Base-by-base conservation (phyloP, 73 alveolate species). In the Paramecium bursaria region DNA sequence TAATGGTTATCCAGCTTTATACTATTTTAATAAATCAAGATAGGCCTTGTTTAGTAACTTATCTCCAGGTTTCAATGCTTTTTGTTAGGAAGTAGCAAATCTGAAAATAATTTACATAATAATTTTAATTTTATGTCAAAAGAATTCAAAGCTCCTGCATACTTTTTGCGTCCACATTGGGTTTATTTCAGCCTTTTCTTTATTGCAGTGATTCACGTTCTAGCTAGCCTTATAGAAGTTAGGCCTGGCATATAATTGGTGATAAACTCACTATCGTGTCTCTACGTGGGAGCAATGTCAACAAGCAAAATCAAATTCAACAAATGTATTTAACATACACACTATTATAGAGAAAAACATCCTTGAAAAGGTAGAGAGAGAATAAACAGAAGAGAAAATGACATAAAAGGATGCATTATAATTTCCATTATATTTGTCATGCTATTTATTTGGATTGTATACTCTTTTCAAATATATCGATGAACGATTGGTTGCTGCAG, bases 381-480 rank as follows among this genome's bases (percentile, higher is more conserved):
- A 92, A 26, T 88, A 85, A 52, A 91, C 85, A 44, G 88, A 94
- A 26, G 98, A 94, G 67, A 74, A 93, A 51, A 75, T 96, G 88
- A 85, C 91, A 50, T 82, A 87, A 52, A 91, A 88, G 50, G 99
- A 96, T 61, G 98, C 99, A 7, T 73, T 86, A 50, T 74, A 87
- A 73, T 96, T 96, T 91, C 99, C 99, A 26, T 42, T 95, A 1
- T 82, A 91, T 25, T 98, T 97, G 42, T 91, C 98, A 49, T 90
- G 90, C 25, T 94, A 92, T 44, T 91, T 96, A 35, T 82, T 90
- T 44, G 94, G 97, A 31, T 91, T 96, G 14, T 96, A 93, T 77
- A 39, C 92, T 46, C 74, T 92, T 15, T 87, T 91, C 57, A 96
- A 93, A 55, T 96, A 74, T 87, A 33, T 95, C 35, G 95, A 95